phyloP scores from a whole-genome alignment of 768 basidiomycete genomes.

The Candolleomyces aberdarensis region DNA sequence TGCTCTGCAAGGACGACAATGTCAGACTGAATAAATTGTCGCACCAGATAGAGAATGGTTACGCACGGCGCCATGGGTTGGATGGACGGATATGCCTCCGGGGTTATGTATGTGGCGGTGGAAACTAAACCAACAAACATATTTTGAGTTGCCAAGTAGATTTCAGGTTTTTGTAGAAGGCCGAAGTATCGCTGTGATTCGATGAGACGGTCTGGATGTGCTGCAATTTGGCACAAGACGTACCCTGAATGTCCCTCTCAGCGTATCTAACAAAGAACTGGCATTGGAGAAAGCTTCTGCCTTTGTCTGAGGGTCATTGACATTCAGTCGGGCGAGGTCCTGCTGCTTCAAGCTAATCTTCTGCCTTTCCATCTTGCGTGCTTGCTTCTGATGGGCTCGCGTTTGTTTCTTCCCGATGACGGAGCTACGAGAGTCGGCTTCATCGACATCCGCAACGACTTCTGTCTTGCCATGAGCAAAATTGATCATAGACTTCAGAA shows the following conservation, averaged over 20 bases:
- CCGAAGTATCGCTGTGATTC: background rate
- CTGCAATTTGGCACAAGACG: background rate
- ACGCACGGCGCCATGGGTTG: constrained; percentile 55
- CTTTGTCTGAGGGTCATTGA: background rate
- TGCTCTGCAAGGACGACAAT: constrained; percentile 25
- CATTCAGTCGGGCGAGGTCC: background rate
- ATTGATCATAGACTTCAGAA: background rate
- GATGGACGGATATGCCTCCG: constrained; percentile 34
- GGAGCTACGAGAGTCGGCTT: background rate
- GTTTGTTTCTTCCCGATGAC: background rate
- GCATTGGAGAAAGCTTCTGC: background rate
- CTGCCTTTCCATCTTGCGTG: background rate
- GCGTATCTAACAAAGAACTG: background rate
- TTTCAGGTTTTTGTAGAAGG: background rate
- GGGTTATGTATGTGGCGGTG: background rate
- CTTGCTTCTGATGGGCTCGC: background rate
- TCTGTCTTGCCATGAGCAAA: background rate
- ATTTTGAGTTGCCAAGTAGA: too few relatives aligned
- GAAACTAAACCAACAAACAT: too few relatives aligned
- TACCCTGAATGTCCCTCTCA: background rate
- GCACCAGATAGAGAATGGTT: background rate
- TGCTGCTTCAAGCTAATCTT: background rate
- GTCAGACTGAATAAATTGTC: background rate
- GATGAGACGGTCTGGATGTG: background rate
- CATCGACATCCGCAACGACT: background rate